Conservation (phyloP, 495 filamentous ascomycete species). For the Neurospora cerealis region DNA sequence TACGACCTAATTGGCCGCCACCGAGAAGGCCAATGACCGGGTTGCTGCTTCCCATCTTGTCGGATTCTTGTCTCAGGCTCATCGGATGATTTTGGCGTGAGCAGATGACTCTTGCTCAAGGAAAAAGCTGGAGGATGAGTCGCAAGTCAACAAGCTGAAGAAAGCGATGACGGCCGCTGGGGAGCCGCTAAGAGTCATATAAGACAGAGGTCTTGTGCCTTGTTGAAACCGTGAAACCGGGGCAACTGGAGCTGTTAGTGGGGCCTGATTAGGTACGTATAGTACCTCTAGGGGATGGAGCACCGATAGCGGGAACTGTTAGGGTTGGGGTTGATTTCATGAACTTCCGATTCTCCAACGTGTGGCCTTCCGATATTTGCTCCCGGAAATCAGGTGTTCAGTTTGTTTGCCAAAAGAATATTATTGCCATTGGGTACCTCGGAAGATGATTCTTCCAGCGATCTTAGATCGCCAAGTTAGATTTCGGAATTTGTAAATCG, state of each 20-base stretch:
- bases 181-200: conserved; percentile 1
- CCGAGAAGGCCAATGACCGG: conserved; percentile 34
- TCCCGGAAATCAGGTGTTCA: not conserved
- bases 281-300: not conserved
- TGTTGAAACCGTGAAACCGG: not conserved
- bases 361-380: not conserved
- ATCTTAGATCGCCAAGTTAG: not conserved
- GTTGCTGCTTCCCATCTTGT: conserved; percentile 16
- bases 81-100: conserved; percentile 6
- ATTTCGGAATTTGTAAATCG: not conserved
- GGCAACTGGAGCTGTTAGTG: not conserved
- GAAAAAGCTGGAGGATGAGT: not conserved
- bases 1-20: conserved; percentile 78
- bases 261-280: not conserved
- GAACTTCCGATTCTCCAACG: not conserved
- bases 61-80: not conserved
- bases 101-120: conserved; percentile 6
- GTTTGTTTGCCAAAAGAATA: not conserved
- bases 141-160: not conserved
- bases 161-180: not conserved
- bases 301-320: not conserved
- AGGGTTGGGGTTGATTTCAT: not conserved
- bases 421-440: not conserved
- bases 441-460: not conserved
- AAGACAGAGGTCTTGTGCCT: not conserved